Base-by-base conservation (phyloP, 1,284 basidiomycete species). In the Cryptococcus depauperatus region DNA sequence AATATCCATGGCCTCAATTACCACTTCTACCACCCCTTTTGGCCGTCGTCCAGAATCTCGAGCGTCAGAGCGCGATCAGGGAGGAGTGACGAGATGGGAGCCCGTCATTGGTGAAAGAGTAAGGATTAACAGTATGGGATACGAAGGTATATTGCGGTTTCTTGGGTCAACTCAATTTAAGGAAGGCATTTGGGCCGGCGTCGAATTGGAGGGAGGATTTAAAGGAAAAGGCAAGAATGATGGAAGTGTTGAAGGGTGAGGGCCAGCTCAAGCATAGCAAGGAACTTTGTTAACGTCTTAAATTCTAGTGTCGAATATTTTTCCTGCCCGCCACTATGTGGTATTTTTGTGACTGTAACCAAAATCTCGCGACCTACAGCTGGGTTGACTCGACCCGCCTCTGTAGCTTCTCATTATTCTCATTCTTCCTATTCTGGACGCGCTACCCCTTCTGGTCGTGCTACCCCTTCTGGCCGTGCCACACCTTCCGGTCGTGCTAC, bases 181-280 rank as follows among this genome's bases (percentile, higher is more conserved):
- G 67, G 76, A 79, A 5, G 91, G 90, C 4, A 71, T 81, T 13
- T 96, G 85, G 85, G 90, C 87, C 22, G 90, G 90, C 25, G 85
- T 96, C 14, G 87, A 93, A 68, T 75, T 96, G n/a, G 74, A 78
- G 54, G 83, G 82, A 30, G 84, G 84, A 2, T 92, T 88, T 62
- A 70, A 76, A 13, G 91, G 93, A n/a, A 85, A 85, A 64, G 93
- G 93, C 2, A 97, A 97, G 74, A 98, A 98, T 61, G 81, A 97
- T 61, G 93, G 93, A 18, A 80, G 80, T 35, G 90, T 95, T 3
- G 78, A 77, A 54, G 87, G 86, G 90, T 93, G 63, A 75, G 87
- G 66, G 13, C 32, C n/a, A 4, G 25, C 25, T 7, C 13, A 9
- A 38, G n/a, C n/a, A n/a, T n/a, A n/a, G 25, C 3, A 3, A 18